Evolutionary conservation across 2,329 filamentous ascomycete species (phyloP).

Genomic region (Camptophora hylomeconis): DNA sequence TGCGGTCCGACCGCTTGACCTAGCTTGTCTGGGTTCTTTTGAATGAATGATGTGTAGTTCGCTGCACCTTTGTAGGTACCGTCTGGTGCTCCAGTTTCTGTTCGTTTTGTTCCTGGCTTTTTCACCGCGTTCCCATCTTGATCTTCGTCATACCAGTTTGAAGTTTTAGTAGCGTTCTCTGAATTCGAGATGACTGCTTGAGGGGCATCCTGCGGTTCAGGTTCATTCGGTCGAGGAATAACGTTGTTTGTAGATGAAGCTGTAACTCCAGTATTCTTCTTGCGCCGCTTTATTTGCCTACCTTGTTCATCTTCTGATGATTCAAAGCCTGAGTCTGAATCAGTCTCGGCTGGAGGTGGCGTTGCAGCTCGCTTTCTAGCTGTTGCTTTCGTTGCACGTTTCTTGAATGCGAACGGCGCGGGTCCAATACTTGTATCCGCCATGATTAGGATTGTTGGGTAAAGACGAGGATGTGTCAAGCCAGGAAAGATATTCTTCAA

Average conservation of each 20-base stretch:
- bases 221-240: slow-evolving; percentile 27
- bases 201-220: slow-evolving; percentile 42
- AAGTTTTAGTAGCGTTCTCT: slow-evolving; percentile 81
- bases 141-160: slow-evolving; percentile 76
- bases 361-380: slow-evolving; percentile 69
- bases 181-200: slow-evolving; percentile 51
- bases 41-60: slow-evolving; percentile 61
- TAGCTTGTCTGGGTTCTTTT: slow-evolving; percentile 62
- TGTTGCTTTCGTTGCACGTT: slow-evolving; percentile 63
- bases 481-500: too few relatives aligned
- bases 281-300: slow-evolving; percentile 65
- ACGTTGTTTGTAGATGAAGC: slow-evolving; percentile 41
- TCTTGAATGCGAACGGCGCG: slow-evolving; percentile 60
- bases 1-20: slow-evolving; percentile 64
- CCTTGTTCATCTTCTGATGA: slow-evolving; percentile 67
- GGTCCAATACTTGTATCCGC: slow-evolving; percentile 21
- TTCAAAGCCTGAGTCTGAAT: slow-evolving; percentile 50
- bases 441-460: slow-evolving; percentile 6
- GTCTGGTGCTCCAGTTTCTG: slow-evolving; percentile 29
- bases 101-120: slow-evolving; percentile 23
- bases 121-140: slow-evolving; percentile 37
- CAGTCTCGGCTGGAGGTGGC: slow-evolving; percentile 46
- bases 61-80: slow-evolving; percentile 67
- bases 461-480: too few relatives aligned
- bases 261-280: slow-evolving; percentile 55